These are phyloP conservation scores for Aureobasidium subglaciale DNA, from an alignment of 2,329 filamentous ascomycete species.

Conservation along the genomic window DNA sequence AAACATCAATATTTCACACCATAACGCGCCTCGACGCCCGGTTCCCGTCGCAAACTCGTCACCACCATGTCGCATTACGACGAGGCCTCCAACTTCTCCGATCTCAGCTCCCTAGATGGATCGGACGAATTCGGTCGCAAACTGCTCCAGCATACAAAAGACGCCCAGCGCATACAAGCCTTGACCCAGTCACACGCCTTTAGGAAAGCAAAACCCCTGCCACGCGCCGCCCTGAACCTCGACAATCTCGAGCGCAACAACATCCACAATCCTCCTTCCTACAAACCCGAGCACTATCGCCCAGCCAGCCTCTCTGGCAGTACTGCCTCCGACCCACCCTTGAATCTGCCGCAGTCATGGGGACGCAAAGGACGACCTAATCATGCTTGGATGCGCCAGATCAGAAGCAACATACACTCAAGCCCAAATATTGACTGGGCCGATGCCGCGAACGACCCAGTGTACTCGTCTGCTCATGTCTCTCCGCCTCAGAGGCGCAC, in stretches of 20 bases:
- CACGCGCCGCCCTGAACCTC: slow-evolving; percentile 34
- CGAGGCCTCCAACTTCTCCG: slow-evolving; percentile 24
- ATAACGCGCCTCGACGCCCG: not conserved
- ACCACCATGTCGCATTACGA: slow-evolving; percentile 19
- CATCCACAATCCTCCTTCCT: not conserved
- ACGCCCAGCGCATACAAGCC: slow-evolving; percentile 31
- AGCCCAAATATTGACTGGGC: slow-evolving; percentile 22
- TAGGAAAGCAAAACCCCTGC: slow-evolving; percentile 35
- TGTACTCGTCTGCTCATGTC: slow-evolving; percentile 34
- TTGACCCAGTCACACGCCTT: slow-evolving; percentile 30
- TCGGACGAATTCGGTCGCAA: slow-evolving; percentile 41
- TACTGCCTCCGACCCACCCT: slow-evolving; percentile 35
- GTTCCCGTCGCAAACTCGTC: not conserved
- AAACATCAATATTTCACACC: not conserved
- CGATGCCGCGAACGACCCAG: slow-evolving; percentile 30
- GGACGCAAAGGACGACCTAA: slow-evolving; percentile 38
- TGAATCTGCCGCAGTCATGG: slow-evolving; percentile 41
- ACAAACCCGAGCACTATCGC: not conserved
- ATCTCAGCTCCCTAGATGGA: slow-evolving; percentile 35
- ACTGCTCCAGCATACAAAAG: slow-evolving; percentile 36
- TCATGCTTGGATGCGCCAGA: slow-evolving; percentile 38
- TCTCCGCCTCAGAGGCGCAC: slow-evolving; percentile 33
- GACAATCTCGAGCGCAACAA: slow-evolving; percentile 36
- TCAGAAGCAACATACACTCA: slow-evolving; percentile 25
- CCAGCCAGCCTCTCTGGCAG: slow-evolving; percentile 26